A percentile compares a stretch with the other conserved stretches of the same genome.
Conservation (phyloP, 768 basidiomycete species). For the Rhodocollybia butyracea region DNA sequence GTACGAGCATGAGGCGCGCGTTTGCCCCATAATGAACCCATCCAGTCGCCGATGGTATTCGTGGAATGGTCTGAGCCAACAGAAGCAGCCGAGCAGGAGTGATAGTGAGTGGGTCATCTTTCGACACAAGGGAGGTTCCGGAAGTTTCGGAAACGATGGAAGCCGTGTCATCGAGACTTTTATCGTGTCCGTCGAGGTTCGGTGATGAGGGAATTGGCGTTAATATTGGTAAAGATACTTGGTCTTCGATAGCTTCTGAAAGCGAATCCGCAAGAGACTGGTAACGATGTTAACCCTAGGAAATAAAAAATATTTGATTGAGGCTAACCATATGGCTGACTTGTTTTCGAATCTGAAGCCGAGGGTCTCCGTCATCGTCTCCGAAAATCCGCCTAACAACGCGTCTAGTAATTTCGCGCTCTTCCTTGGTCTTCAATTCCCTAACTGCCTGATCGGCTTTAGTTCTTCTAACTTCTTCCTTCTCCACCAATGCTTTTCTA, state of each 20-base stretch:
- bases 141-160: background rate
- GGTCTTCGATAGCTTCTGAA: slow-evolving; percentile 52
- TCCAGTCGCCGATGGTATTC: slow-evolving; percentile 60
- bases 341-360: slow-evolving; percentile 42
- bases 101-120: background rate
- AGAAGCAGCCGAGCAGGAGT: background rate
- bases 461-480: slow-evolving; percentile 47
- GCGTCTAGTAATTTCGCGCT: slow-evolving; percentile 64
- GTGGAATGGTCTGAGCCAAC: slow-evolving; percentile 9
- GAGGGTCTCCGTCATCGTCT: background rate
- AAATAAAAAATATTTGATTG: background rate
- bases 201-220: slow-evolving; percentile 28
- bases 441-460: slow-evolving; percentile 54
- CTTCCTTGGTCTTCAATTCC: slow-evolving; percentile 49
- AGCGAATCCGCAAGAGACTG: slow-evolving; percentile 54
- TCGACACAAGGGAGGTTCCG: background rate
- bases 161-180: background rate
- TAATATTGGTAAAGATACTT: slow-evolving; percentile 29
- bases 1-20: slow-evolving; percentile 21
- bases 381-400: slow-evolving; percentile 67
- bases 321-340: slow-evolving; percentile 56
- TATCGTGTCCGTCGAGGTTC: slow-evolving; percentile 10
- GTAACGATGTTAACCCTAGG: background rate
- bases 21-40: slow-evolving; percentile 72
- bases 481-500: slow-evolving; percentile 51